phyloP scores from a whole-genome alignment of 2,329 filamentous ascomycete genomes.

The Blastomyces parvus region DNA sequence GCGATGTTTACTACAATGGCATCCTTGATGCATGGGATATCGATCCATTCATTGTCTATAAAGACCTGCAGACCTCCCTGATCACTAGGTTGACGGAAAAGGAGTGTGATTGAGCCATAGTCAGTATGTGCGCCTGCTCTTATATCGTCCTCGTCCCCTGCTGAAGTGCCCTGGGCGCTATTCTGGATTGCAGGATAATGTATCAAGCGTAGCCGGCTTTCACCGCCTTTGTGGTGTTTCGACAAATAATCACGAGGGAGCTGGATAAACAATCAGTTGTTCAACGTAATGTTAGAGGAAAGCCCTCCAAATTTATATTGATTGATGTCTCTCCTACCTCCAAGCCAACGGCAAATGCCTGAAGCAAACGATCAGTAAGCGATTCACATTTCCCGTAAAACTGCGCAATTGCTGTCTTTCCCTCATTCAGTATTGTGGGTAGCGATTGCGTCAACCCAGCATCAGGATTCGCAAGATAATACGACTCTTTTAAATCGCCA shows the following conservation, averaged over 20 bases:
- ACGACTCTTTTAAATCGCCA: neutral
- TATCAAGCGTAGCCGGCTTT: neutral
- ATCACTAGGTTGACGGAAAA: conserved; percentile 67
- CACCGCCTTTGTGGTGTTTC: neutral
- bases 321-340: neutral
- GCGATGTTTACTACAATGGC: conserved; percentile 2
- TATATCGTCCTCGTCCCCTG: conserved; percentile 44
- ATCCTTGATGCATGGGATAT: conserved; percentile 53
- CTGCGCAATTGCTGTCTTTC: neutral
- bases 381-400: conserved; percentile 3
- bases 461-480: neutral
- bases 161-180: neutral
- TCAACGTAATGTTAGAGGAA: neutral
- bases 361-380: neutral
- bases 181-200: neutral
- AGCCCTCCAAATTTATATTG: too few species aligned
- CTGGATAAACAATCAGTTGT: neutral
- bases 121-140: conserved; percentile 87
- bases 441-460: neutral
- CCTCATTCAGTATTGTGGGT: neutral
- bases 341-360: conserved; percentile 1
- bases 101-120: conserved; percentile 58
- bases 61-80: conserved; percentile 81
- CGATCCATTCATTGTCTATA: conserved; percentile 50
- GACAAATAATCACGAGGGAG: conserved; percentile 1